Base-by-base conservation (phyloP, 2,329 filamentous ascomycete species). In the Colletotrichum camelliae region DNA sequence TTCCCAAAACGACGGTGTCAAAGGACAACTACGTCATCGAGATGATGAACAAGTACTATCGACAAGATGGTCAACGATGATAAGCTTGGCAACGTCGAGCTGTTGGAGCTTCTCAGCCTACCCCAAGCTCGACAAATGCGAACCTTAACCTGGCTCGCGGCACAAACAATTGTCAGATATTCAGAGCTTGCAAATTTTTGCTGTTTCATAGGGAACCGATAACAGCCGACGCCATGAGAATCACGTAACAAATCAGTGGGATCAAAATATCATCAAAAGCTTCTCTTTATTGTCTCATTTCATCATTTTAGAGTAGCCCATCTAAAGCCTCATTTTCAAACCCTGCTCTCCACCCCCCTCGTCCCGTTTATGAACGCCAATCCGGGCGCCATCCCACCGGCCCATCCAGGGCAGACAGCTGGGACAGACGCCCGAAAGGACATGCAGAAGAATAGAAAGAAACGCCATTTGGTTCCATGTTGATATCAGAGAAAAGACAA, bases 401-500 rank as follows among this genome's bases (percentile, higher is more conserved):
- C 70, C 73, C 64, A 31, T 75, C 62, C 71, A 75, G 73, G 35
- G 57, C 52, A 18, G 18, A 10, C 61, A n/a, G 21, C 37, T n/a
- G 43, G 18, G 27, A 13, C 9, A 35, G 16, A 13, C 24, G 29
- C 10, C 21, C n/a, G 9, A 48, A 35, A 55, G 33, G 33, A 55
- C 33, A 67, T 65, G 70, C 70, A 73, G 21, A 35, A 70, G 57
- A 62, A 67, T 48, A 72, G 66, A 57, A 62, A 69, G 27, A 67
- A 75, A 55, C 57, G 21, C 69, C 62, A 48, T 31, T 24, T 71
- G 43, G 73, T 68, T 52, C 64, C 70, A 57, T 48, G 57, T 62
- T 75, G 57, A 75, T 75, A 72, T 37, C 43, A 64, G 62, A 75
- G 33, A 72, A 72, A 27, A n/a, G 8, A 67, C 31, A 55, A 67